These are phyloP conservation scores for Bothriochloa decipiens DNA, from an alignment of 176 grass and related monocot species.

Conservation along the genomic window DNA sequence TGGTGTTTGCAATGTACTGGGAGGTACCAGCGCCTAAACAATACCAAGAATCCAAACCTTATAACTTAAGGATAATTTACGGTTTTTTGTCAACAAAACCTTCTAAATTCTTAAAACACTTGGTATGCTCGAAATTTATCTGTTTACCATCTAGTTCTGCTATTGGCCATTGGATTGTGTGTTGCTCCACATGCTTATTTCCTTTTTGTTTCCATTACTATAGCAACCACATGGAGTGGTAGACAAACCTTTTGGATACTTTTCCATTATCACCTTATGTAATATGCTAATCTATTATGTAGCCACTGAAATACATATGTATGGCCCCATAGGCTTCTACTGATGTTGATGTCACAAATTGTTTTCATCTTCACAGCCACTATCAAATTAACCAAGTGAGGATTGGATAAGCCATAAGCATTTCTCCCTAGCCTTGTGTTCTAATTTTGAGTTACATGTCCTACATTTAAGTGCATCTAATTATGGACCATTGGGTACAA, in stretches of 20 bases:
- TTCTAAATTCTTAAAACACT: neutral
- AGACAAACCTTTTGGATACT: neutral
- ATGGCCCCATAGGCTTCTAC: neutral
- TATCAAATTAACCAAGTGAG: neutral
- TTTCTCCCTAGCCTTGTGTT: neutral
- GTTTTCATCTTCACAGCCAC: neutral
- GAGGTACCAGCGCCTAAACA: neutral
- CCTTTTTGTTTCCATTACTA: neutral
- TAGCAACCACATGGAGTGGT: neutral
- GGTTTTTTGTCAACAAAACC: neutral
- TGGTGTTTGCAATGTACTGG: neutral
- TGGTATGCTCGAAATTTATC: neutral
- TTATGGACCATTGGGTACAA: neutral
- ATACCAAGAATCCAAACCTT: neutral
- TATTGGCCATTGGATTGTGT: neutral
- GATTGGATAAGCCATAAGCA: neutral
- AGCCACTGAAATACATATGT: neutral
- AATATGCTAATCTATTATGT: neutral
- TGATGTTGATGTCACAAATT: conserved; percentile 3
- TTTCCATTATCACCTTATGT: conserved; percentile 14
- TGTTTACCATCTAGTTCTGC: neutral
- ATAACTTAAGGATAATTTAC: neutral
- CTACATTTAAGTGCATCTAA: neutral
- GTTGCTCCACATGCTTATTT: neutral
- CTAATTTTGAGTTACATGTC: neutral